Conservation (phyloP, 1,284 basidiomycete species). For the Ustilago hordei region DNA sequence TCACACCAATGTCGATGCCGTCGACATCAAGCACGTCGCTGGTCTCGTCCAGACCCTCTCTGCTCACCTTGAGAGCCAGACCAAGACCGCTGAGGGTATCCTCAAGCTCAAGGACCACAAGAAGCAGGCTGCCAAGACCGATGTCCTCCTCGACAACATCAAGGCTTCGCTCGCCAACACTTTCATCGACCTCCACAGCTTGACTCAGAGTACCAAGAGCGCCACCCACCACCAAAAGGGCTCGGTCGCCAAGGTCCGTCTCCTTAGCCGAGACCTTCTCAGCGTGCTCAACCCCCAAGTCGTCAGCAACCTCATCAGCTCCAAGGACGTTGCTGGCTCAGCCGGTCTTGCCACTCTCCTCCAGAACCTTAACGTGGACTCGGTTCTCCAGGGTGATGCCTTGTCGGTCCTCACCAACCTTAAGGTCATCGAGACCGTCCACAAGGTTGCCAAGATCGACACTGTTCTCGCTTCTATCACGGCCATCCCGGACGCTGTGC, state of each 20-base stretch:
- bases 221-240: not conserved
- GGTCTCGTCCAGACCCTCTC: constrained; percentile 35
- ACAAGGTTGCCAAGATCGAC: constrained; percentile 19
- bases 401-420: constrained; percentile 17
- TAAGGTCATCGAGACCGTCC: constrained; percentile 15
- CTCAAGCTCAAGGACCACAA: constrained; percentile 24
- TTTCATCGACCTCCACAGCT: constrained; percentile 7
- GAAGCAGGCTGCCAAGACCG: not conserved
- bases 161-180: constrained; percentile 8
- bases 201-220: not conserved
- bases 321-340: constrained; percentile 12
- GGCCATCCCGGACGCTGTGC: constrained; percentile 10
- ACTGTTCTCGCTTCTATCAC: constrained; percentile 17
- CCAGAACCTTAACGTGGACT: constrained; percentile 8
- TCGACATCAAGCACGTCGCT: constrained; percentile 37
- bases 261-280: constrained; percentile 3
- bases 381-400: constrained; percentile 18
- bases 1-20: constrained; percentile 4
- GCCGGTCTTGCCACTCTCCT: constrained; percentile 11
- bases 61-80: constrained; percentile 27
- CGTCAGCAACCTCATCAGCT: constrained; percentile 6
- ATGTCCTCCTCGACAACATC: constrained; percentile 15
- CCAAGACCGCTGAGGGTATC: constrained; percentile 13
- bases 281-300: not conserved
- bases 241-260: not conserved